A percentile compares a stretch with the other conserved stretches of the same genome.
phyloP scores from a whole-genome alignment of 2,329 filamentous ascomycete genomes.

The Blastomyces silverae region DNA sequence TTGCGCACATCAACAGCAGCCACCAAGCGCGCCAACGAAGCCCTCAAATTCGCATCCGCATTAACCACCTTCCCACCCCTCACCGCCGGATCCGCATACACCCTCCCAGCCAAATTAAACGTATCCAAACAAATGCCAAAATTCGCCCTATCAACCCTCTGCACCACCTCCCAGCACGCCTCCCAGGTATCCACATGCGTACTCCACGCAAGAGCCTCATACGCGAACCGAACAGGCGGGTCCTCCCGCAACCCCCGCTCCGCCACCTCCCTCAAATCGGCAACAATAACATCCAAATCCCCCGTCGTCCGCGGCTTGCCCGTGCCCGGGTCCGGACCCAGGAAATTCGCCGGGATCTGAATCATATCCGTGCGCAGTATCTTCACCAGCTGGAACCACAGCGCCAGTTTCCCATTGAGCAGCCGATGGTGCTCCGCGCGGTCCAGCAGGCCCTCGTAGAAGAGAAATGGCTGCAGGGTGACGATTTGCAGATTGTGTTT shows the following conservation, averaged over 20 bases:
- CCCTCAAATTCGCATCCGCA: slow-evolving; percentile 50
- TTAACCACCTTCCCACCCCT: slow-evolving; percentile 47
- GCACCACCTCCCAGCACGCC: slow-evolving; percentile 60
- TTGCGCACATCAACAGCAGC: slow-evolving; percentile 54
- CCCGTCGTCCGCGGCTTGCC: slow-evolving; percentile 42
- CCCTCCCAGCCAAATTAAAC: slow-evolving; percentile 66
- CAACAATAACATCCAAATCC: slow-evolving; percentile 51
- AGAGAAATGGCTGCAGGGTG: slow-evolving; percentile 68
- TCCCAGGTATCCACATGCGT: slow-evolving; percentile 67
- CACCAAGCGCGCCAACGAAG: slow-evolving; percentile 52
- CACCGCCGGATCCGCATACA: slow-evolving; percentile 62
- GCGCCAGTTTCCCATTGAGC: slow-evolving; percentile 53
- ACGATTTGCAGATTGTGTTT: slow-evolving; percentile 31
- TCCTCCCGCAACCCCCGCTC: slow-evolving; percentile 56
- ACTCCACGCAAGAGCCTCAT: slow-evolving; percentile 67
- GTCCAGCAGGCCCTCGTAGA: slow-evolving; percentile 68
- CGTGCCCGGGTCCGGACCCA: slow-evolving; percentile 29
- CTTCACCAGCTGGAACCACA: slow-evolving; percentile 63
- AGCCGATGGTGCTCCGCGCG: slow-evolving; percentile 51
- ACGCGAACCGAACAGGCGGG: slow-evolving; percentile 60
- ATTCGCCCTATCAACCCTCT: slow-evolving; percentile 59
- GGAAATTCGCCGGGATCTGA: slow-evolving; percentile 65
- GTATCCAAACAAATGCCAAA: slow-evolving; percentile 73
- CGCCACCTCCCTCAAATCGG: slow-evolving; percentile 59
- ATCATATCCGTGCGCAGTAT: slow-evolving; percentile 64